Conservation (phyloP, 2,329 filamentous ascomycete genomes). For the Didymella pinodella region DNA sequence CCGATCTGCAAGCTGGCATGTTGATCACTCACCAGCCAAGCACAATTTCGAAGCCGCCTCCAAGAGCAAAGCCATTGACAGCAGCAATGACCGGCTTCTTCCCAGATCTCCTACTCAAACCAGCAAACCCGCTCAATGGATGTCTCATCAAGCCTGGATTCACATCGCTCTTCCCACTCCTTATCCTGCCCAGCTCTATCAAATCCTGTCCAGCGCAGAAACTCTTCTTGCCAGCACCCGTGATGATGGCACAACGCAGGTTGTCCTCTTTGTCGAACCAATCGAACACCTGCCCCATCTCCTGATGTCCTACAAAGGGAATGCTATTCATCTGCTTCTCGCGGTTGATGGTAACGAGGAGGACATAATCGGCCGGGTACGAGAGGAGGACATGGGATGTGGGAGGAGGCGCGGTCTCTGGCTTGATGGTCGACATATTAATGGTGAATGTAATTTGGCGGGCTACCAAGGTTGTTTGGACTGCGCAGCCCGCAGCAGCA, state of each 20-base stretch:
- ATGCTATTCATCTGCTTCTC: constrained; percentile 58
- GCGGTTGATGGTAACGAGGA: constrained; percentile 64
- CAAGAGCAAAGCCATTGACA: constrained; percentile 65
- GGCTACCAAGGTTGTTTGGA: neutral
- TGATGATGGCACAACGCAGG: constrained; percentile 57
- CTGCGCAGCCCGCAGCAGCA: neutral
- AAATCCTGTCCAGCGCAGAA: constrained; percentile 66
- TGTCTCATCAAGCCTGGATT: constrained; percentile 46
- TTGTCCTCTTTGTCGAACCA: constrained; percentile 63
- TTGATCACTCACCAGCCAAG: constrained; percentile 58
- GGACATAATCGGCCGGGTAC: constrained; percentile 58
- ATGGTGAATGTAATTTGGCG: neutral
- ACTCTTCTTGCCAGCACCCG: constrained; percentile 61
- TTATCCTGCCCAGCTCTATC: constrained; percentile 54
- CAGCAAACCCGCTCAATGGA: constrained; percentile 61
- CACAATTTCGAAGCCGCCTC: constrained; percentile 66
- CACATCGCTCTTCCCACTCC: constrained; percentile 34
- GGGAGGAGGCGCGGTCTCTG: constrained; percentile 40
- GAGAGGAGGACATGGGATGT: constrained; percentile 51
- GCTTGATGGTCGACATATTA: constrained; percentile 40
- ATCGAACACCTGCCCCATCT: constrained; percentile 59
- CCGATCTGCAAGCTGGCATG: no score
- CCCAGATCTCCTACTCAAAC: constrained; percentile 63
- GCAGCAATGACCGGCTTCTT: constrained; percentile 69
- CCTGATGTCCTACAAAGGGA: constrained; percentile 54